A percentile compares a stretch with the other conserved stretches of the same genome.
Evolutionary conservation across 2,329 filamentous ascomycete genomes (phyloP).

Genomic region (Diaporthe batatas): DNA sequence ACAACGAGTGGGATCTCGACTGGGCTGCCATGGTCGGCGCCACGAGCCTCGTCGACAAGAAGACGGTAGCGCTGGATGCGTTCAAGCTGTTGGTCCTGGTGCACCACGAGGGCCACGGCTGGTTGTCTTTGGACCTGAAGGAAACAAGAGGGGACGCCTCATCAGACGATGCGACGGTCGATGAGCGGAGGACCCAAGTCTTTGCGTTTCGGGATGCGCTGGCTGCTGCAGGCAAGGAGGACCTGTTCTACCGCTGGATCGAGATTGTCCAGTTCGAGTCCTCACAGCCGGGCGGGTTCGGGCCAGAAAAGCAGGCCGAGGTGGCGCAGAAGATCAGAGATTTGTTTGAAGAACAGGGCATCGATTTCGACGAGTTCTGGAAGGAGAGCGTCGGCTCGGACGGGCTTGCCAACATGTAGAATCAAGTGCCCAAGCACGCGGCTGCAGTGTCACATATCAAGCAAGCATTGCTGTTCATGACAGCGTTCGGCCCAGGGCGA

Average conservation of each 20-base stretch:
- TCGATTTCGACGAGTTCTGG: slow-evolving; percentile 89
- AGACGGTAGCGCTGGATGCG: slow-evolving; percentile 71
- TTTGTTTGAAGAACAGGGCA: slow-evolving; percentile 78
- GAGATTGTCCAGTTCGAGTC: slow-evolving; percentile 93
- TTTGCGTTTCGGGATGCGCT: slow-evolving; percentile 84
- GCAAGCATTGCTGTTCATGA: not conserved
- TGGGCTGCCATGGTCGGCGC: slow-evolving; percentile 85
- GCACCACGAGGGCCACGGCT: slow-evolving; percentile 76
- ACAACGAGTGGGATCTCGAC: slow-evolving; percentile 88
- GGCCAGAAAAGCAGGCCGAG: slow-evolving; percentile 76
- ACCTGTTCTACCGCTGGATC: slow-evolving; percentile 92
- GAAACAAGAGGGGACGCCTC: slow-evolving; percentile 49
- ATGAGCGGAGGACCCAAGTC: slow-evolving; percentile 79
- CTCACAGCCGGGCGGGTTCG: slow-evolving; percentile 82
- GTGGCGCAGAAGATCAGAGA: slow-evolving; percentile 81
- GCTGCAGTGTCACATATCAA: slow-evolving; percentile 1
- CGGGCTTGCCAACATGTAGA: slow-evolving; percentile 48
- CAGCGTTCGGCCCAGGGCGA: not conserved
- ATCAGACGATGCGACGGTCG: slow-evolving; percentile 63
- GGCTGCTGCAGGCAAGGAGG: slow-evolving; percentile 83
- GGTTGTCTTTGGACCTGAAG: slow-evolving; percentile 75
- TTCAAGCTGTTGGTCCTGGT: slow-evolving; percentile 80
- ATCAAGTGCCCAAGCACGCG: not conserved
- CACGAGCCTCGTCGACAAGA: slow-evolving; percentile 76
- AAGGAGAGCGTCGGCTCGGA: slow-evolving; percentile 69